phyloP scores from a whole-genome alignment of 1,139 yeast species.

The Saccharomycopsis hybrid region DNA sequence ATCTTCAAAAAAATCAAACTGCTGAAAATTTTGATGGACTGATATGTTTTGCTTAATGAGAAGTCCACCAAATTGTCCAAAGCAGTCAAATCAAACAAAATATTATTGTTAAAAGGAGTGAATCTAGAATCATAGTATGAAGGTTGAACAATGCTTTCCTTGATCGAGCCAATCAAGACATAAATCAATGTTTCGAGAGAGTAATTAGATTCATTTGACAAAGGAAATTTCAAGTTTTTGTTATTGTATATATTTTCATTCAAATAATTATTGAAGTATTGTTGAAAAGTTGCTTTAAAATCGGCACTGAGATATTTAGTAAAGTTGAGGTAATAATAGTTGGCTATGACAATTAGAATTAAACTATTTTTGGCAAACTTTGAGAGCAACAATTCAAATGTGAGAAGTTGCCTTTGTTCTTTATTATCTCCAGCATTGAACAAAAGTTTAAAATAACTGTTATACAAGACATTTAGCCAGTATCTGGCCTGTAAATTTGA shows the following conservation, averaged over 20 bases:
- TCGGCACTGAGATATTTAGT: neutral
- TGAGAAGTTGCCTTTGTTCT: neutral
- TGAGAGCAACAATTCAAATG: slow-evolving; percentile 3
- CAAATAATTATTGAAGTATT: slow-evolving; percentile 5
- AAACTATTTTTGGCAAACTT: slow-evolving; percentile 3
- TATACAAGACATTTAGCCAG: slow-evolving; percentile 15
- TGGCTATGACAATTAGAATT: slow-evolving; percentile 7
- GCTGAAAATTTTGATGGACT: slow-evolving; percentile 13
- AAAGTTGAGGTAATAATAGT: slow-evolving; percentile 11
- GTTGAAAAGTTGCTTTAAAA: slow-evolving; percentile 4
- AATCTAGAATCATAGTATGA: slow-evolving; percentile 4
- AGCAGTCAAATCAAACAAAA: slow-evolving; percentile 1
- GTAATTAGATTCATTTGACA: slow-evolving; percentile 10
- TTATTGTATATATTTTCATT: slow-evolving; percentile 2
- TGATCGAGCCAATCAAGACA: slow-evolving; percentile 1
- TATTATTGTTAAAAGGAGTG: neutral
- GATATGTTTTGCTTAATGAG: slow-evolving; percentile 16
- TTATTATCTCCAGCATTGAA: neutral
- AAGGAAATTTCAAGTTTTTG: slow-evolving; percentile 13
- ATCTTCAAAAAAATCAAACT: slow-evolving; percentile 13
- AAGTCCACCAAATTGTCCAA: slow-evolving; percentile 12
- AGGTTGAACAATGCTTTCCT: neutral
- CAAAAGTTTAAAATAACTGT: slow-evolving; percentile 7
- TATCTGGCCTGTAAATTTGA: slow-evolving; percentile 14
- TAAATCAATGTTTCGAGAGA: slow-evolving; percentile 9